Base-by-base conservation (phyloP, 1,139 yeast genomes). In the Geotrichum candidum region DNA sequence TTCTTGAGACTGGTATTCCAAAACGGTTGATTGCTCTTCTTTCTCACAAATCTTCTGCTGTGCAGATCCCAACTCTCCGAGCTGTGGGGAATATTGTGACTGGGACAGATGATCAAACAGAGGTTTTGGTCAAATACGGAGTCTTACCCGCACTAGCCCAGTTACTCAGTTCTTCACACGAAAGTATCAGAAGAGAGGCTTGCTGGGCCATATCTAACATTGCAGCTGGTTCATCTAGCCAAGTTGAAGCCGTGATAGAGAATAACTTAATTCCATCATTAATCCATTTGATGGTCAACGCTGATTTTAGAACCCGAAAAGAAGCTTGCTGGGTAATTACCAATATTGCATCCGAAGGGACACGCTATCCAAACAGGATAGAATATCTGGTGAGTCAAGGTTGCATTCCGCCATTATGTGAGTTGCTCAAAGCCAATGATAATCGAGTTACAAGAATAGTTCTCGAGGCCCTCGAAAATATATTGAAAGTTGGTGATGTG, bases 261-360 rank as follows among this genome's bases (percentile, higher is more conserved):
- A 87, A 95, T 65, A 94, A 94, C 78, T 82, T 94, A 74, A 86
- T 94, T 68, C 99, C 99, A 55, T 97, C 94, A 66, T 85, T 95
- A 67, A 87, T 94, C 71, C 86, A 91, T 74, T 80, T 94, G 70
- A 82, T 94, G 73, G 77, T 82, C 55, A 82, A 84, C 63, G 97
- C 96, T 66, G 99, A 94, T 73, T 92, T 90, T 80, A 91, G 90
- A 79, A 94, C 98, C 53, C 89, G 90, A 75, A 94, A 94, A 77
- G 99, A 94, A 78, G 99, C 99, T 10, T 92, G 99, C 80, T 94
- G 99, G 99, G 99, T 98, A 45, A 88, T 94, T 69, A 91, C 98
- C 45, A 94, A 94, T 74, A 99, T 99, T 51, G 89, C 97, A n/a
- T 88, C 97, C 18, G 98, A 98, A 69, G 98, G 97, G 45, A 82